A percentile compares a stretch with the other conserved stretches of the same genome.
Evolutionary conservation across 2,329 filamentous ascomycete species (phyloP).

Genomic region (Sphaerostilbella broomeana): DNA sequence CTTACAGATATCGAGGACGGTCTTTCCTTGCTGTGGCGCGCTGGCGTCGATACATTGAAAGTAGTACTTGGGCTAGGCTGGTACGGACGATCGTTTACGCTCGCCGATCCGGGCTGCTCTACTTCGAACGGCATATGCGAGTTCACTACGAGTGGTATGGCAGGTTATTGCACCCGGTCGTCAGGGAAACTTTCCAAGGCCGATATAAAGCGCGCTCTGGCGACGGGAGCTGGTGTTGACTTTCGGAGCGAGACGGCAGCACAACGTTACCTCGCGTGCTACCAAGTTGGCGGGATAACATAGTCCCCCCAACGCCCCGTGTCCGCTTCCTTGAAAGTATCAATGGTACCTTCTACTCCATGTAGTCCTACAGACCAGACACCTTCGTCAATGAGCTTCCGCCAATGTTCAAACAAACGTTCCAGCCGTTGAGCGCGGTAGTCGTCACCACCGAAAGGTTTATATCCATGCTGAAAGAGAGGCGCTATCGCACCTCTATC

Average conservation of each 20-base stretch:
- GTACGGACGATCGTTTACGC: slow-evolving; percentile 31
- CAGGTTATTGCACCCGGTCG: too few species aligned
- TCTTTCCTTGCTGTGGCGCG: slow-evolving; percentile 43
- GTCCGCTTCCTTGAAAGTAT: slow-evolving; percentile 10
- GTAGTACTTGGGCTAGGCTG: slow-evolving; percentile 40
- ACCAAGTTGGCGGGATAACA: slow-evolving; percentile 14
- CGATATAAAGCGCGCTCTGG: too few species aligned
- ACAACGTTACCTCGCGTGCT: not conserved
- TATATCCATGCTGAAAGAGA: slow-evolving; percentile 28
- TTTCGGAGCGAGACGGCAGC: too few species aligned
- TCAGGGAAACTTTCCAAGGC: too few species aligned
- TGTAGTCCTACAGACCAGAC: slow-evolving; percentile 13
- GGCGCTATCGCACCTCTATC: slow-evolving; percentile 15
- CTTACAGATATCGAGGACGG: slow-evolving; percentile 39
- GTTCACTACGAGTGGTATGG: too few species aligned
- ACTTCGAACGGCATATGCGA: too few species aligned
- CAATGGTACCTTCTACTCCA: slow-evolving; percentile 11
- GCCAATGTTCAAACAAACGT: slow-evolving; percentile 11
- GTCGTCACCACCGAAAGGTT: slow-evolving; percentile 26
- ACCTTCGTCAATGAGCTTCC: slow-evolving; percentile 6
- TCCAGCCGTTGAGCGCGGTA: slow-evolving; percentile 18
- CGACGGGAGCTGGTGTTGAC: too few species aligned
- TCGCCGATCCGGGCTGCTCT: not conserved
- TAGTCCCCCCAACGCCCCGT: slow-evolving; percentile 10
- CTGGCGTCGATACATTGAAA: slow-evolving; percentile 34